Base-by-base conservation (phyloP, 169 alveolate species). In the Perkinsus marinus region DNA sequence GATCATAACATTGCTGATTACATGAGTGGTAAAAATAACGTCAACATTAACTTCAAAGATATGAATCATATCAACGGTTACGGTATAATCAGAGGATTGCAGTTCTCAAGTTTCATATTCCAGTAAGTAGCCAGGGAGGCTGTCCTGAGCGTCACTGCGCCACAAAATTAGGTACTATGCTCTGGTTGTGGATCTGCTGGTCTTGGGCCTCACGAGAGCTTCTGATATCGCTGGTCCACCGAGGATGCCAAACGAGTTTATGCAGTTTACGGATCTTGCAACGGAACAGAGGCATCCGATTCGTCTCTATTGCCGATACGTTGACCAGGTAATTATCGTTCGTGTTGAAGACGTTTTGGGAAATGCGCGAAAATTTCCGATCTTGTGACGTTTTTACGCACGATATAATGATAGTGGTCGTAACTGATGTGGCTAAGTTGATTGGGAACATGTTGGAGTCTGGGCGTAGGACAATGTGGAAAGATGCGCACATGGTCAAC, bases 1-100 rank as follows among this genome's bases (percentile, higher is more conserved):
- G 99, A 99, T 93, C 99, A 99, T 94, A 99, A 99, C 95, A 95
- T 99, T 37, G 99, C 99, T 13, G 99, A 99, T 94, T 99, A 99
- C 96, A 98, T 99, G 94, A 98, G 99, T 0, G 98, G 99, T 26
- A 99, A 99, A 94, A 99, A 98, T 96, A 99, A 99, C 95, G 99
- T 99, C 7, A 98, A 96, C 90, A 96, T 99, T 36, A 94, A 98
- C 90, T 99, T 97, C 96, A 99, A 99, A 91, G 99, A 99, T 95
- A 99, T 99, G 99, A 97, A 97, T 92, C 99, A 99, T 95, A 97
- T 99, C 39, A 99, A 99, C 95, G 96, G 98, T 37, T 98, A 97
- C 95, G 99, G 99, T 10, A 95, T 99, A 43, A 98, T 99, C 46
- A 95, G 99, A 90, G 99, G 99, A 2, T 95, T 99, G 39, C 99